These are phyloP conservation scores for Phytophthora sansomeana DNA, from an alignment of 352 stramenopile genomes.

Conservation along the genomic window DNA sequence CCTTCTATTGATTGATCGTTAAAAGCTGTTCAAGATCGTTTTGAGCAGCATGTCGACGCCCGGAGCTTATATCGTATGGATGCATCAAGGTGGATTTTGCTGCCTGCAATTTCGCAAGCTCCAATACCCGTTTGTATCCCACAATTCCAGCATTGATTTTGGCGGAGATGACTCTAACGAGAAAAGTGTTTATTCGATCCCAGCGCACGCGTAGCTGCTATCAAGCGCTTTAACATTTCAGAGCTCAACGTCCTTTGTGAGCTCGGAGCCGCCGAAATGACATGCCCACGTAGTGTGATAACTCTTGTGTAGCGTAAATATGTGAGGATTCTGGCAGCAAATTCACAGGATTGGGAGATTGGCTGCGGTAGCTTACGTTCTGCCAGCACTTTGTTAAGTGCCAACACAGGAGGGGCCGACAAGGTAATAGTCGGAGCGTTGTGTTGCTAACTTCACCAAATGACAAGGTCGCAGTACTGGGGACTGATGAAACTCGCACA, in stretches of 20 bases:
- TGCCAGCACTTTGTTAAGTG: slow-evolving; percentile 57
- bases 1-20: too few relatives aligned
- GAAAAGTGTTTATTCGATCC: slow-evolving; percentile 32
- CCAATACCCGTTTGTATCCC: slow-evolving; percentile 31
- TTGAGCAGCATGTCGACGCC: too few relatives aligned
- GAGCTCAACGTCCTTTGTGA: slow-evolving; percentile 47
- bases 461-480: slow-evolving; percentile 50
- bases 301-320: slow-evolving; percentile 41
- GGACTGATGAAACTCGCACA: slow-evolving; percentile 40
- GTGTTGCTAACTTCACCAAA: slow-evolving; percentile 41
- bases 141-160: slow-evolving; percentile 22
- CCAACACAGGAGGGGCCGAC: slow-evolving; percentile 26
- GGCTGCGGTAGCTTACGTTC: slow-evolving; percentile 41
- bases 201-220: slow-evolving; percentile 39
- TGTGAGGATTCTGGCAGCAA: slow-evolving; percentile 41
- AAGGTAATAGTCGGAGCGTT: slow-evolving; percentile 40
- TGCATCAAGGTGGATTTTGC: too few relatives aligned
- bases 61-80: too few relatives aligned
- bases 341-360: slow-evolving; percentile 37
- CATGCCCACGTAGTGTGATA: slow-evolving; percentile 34
- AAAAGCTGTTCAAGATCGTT: slow-evolving; percentile 17
- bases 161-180: slow-evolving; percentile 1
- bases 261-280: slow-evolving; percentile 43
- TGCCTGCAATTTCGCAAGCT: slow-evolving; percentile 38
- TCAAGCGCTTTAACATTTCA: slow-evolving; percentile 29